Conservation (phyloP, 768 basidiomycete species). For the Russula ochroleuca region DNA sequence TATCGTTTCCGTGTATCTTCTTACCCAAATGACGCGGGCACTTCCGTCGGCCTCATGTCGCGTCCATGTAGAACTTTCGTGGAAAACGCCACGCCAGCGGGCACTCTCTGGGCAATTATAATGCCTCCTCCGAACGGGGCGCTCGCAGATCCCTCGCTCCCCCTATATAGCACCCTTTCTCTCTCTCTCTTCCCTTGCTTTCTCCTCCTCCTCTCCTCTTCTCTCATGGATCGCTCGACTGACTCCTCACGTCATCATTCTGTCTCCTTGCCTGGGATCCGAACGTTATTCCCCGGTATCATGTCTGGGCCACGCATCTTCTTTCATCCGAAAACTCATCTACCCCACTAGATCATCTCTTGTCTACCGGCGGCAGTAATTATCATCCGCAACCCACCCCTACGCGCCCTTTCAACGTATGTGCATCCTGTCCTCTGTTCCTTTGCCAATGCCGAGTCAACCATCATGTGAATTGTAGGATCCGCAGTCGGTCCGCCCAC, state of each 20-base stretch:
- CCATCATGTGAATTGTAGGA: conserved; percentile 5
- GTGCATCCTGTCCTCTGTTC: background rate
- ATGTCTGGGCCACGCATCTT: conserved; percentile 20
- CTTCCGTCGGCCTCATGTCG: conserved; percentile 26
- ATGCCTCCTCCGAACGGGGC: conserved; percentile 24
- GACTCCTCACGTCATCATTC: conserved; percentile 18
- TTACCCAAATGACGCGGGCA: conserved; percentile 25
- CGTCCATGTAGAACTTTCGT: conserved; percentile 23
- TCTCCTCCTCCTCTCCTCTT: conserved; percentile 1
- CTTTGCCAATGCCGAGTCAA: background rate
- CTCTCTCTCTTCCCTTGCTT: conserved; percentile 10
- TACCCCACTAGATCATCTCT: conserved; percentile 24
- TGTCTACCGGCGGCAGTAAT: conserved; percentile 19
- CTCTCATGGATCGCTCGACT: conserved; percentile 21
- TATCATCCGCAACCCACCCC: conserved; percentile 9
- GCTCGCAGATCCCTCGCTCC: conserved; percentile 26
- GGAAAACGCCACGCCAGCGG: conserved; percentile 29
- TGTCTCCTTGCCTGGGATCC: conserved; percentile 32
- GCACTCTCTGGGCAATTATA: conserved; percentile 19
- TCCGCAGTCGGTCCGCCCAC: conserved; percentile 7
- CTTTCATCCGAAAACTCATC: conserved; percentile 15
- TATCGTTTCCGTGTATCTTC: conserved; percentile 16
- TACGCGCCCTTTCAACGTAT: conserved; percentile 2
- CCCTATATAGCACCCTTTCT: conserved; percentile 26
- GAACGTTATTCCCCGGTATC: conserved; percentile 34